Conservation (phyloP, 2,329 filamentous ascomycete genomes). For the Fusarium phyllophilum region DNA sequence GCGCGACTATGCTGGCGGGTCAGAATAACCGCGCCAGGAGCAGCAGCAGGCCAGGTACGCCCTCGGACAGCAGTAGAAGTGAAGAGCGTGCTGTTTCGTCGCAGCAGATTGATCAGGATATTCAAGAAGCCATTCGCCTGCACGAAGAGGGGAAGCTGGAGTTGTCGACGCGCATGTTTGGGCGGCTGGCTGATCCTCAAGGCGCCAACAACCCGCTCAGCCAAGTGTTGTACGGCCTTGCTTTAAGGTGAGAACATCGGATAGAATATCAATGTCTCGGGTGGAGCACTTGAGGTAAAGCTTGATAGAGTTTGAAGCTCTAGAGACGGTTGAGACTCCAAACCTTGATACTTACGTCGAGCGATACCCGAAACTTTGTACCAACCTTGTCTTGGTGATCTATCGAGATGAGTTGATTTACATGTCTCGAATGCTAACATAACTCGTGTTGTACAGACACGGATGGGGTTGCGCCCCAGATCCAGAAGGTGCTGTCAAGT, state of each 20-base stretch:
- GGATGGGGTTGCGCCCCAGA: slow-evolving; percentile 89
- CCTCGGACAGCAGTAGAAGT: slow-evolving; percentile 44
- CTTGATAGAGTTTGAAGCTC: slow-evolving; percentile 17
- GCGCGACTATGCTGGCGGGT: slow-evolving; percentile 87
- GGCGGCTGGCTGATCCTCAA: slow-evolving; percentile 80
- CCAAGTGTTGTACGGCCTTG: slow-evolving; percentile 95
- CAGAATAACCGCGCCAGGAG: slow-evolving; percentile 63
- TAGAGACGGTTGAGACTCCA: slow-evolving; percentile 4
- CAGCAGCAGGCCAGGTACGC: slow-evolving; percentile 51
- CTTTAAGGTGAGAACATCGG: slow-evolving; percentile 70
- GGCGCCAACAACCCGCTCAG: slow-evolving; percentile 92
- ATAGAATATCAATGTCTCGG: slow-evolving; percentile 23
- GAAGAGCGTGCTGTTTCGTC: slow-evolving; percentile 52
- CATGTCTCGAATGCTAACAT: slow-evolving; percentile 30
- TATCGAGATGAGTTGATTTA: neutral
- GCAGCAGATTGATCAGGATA: slow-evolving; percentile 72
- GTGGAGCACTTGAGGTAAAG: neutral
- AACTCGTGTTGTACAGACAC: slow-evolving; percentile 66
- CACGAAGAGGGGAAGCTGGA: slow-evolving; percentile 87
- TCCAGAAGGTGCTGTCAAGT: slow-evolving; percentile 78
- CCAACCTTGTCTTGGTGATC: neutral
- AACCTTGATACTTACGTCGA: slow-evolving; percentile 6
- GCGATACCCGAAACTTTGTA: slow-evolving; percentile 1
- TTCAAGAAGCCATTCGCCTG: slow-evolving; percentile 94
- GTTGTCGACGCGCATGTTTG: slow-evolving; percentile 86